phyloP scores from a whole-genome alignment of 2,329 filamentous ascomycete species.

The Venturia aucupariae region DNA sequence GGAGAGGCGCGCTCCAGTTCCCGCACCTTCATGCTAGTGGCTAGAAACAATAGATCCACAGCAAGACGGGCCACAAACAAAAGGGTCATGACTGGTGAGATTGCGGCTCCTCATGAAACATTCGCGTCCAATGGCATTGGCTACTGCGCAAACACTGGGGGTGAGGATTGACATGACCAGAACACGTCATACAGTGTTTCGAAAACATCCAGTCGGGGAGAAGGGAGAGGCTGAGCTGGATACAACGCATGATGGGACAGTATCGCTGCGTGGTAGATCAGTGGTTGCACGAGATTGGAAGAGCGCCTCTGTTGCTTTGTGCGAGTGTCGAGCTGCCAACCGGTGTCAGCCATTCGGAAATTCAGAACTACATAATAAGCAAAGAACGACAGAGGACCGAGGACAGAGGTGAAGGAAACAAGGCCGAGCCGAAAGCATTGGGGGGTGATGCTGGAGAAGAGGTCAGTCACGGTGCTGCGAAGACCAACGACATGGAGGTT shows the following conservation, averaged over 20 bases:
- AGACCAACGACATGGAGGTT: too few species aligned
- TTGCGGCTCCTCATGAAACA: background rate
- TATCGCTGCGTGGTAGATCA: background rate
- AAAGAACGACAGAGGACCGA: background rate
- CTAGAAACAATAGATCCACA: slow-evolving; percentile 6
- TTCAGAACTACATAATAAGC: background rate
- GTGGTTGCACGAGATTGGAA: background rate
- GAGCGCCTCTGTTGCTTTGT: background rate
- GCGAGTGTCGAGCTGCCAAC: background rate
- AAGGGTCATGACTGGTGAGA: background rate
- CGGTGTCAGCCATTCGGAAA: background rate
- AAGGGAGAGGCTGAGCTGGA: background rate
- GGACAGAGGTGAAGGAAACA: background rate
- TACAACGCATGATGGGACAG: background rate
- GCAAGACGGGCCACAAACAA: background rate
- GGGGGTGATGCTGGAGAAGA: background rate
- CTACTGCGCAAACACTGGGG: background rate
- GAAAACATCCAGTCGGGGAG: background rate
- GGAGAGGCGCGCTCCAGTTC: background rate
- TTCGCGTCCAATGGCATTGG: background rate
- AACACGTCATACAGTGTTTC: slow-evolving; percentile 5
- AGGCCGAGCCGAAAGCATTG: background rate
- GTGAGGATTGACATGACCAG: background rate
- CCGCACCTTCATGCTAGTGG: slow-evolving; percentile 1
- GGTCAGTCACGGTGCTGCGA: too few species aligned